phyloP scores from a whole-genome alignment of 805 yeast species.

The Myxozyma geophila region DNA sequence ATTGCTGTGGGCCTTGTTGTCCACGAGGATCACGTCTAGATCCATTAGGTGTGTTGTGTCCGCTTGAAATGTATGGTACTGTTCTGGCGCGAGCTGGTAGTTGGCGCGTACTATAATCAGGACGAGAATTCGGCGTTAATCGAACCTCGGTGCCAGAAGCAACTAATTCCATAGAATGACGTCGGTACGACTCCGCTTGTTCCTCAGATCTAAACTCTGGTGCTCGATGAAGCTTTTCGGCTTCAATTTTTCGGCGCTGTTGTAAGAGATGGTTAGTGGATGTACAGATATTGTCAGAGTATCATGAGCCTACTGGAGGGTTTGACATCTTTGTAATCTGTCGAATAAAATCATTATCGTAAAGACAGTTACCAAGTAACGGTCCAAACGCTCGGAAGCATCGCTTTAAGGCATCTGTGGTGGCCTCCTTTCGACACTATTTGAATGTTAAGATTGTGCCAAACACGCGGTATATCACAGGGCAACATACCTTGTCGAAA shows the following conservation, averaged over 20 bases:
- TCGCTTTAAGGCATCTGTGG: slow-evolving; percentile 81
- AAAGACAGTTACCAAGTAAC: slow-evolving; percentile 60
- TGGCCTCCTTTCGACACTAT: slow-evolving; percentile 75
- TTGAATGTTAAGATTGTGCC: neutral
- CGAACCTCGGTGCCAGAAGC: neutral
- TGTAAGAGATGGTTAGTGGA: neutral
- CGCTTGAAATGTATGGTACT: neutral
- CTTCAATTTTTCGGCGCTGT: slow-evolving; percentile 23
- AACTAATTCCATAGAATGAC: neutral
- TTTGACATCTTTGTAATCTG: slow-evolving; percentile 36
- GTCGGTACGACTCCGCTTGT: slow-evolving; percentile 4
- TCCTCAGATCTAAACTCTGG: slow-evolving; percentile 15
- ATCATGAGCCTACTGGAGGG: slow-evolving; percentile 22
- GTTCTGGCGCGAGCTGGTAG: neutral
- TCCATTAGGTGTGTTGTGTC: no score
- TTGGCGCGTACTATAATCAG: no score
- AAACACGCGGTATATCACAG: neutral
- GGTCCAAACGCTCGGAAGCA: slow-evolving; percentile 80
- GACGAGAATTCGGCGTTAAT: neutral
- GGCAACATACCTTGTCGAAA: slow-evolving; percentile 56
- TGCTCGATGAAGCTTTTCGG: slow-evolving; percentile 28
- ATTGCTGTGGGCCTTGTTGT: no score
- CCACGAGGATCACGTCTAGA: no score
- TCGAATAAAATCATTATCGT: slow-evolving; percentile 42
- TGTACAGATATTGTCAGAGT: neutral